Base-by-base conservation (phyloP, 176 grass and related monocot genomes). In the Paspalum vaginatum region DNA sequence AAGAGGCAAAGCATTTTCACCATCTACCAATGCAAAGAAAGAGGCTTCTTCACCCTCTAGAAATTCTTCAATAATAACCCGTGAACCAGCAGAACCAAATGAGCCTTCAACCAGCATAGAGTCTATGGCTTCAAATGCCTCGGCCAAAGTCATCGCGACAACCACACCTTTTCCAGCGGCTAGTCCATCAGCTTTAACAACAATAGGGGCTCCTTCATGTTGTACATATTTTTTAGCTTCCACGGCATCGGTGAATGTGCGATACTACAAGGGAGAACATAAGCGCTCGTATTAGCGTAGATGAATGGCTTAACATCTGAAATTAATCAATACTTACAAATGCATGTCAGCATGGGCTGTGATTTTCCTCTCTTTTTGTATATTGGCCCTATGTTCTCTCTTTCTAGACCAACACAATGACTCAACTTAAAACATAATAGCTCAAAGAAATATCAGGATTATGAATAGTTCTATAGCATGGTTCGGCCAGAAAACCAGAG, bases 1-100 rank as follows among this genome's bases (percentile, higher is more conserved):
- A 65, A 98, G 91, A 5, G 92, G 90, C 65, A 98, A 85, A 2
- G 92, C 92, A 83, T 76, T 87, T 84, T 94, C 83, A 39, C 92
- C 95, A 47, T 98, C 95, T 59, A 98, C 95, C 67, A 98, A 79
- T 40, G 92, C 95, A 79, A 98, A 98, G 84, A 98, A 98, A 85
- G 92, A 98, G 9, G 88, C 95, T 79, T 98, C 92, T 89, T 94
- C 92, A n/a, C 92, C 95, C 83, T 98, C 92, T 8, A 98, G 56
- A 89, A 78, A 98, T 64, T 98, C 92, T 55, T 94, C 95, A n/a
- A 98, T 84, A 39, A 95, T 72, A 48, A 98, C 75, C 21, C n/a
- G 80, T 62, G 95, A 93, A 84, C 92, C 95, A 49, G 95, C 92
- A 72, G 85, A 87, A 73, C 95, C 92, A 42, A 94, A 98, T 75